Percentiles rank a stretch among this genome's conserved stretches.
Conservation (phyloP, 352 stramenopile species). For the Phytophthora tubulina region DNA sequence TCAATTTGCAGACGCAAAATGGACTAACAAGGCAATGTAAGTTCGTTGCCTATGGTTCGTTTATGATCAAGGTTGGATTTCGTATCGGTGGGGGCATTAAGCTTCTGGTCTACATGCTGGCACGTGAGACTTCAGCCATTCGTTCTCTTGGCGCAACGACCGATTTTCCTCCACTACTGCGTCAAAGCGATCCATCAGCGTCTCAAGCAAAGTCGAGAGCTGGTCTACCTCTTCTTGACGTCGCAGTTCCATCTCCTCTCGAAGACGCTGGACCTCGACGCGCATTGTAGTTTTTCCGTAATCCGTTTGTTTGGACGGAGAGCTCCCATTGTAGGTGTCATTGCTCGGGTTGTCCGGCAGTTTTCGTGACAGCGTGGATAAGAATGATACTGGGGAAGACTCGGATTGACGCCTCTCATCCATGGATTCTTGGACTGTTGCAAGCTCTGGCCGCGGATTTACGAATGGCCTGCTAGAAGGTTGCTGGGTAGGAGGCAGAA, state of each 20-base stretch:
- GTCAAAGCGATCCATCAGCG: constrained; percentile 50
- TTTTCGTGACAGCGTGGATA: constrained; percentile 24
- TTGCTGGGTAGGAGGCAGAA: constrained; percentile 12
- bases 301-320: constrained; percentile 13
- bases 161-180: constrained; percentile 51
- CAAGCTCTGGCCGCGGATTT: background rate
- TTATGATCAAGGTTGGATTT: constrained; percentile 19
- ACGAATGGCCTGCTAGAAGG: constrained; percentile 14
- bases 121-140: constrained; percentile 50
- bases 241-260: constrained; percentile 51
- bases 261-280: constrained; percentile 46
- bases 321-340: background rate
- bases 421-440: constrained; percentile 1
- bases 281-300: constrained; percentile 32
- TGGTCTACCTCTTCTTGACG: constrained; percentile 50
- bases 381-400: constrained; percentile 27
- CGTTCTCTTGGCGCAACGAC: constrained; percentile 49
- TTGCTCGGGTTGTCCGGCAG: constrained; percentile 4
- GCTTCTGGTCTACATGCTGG: constrained; percentile 25
- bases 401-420: constrained; percentile 17
- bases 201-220: constrained; percentile 46
- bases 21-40: constrained; percentile 17
- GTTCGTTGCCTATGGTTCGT: constrained; percentile 11
- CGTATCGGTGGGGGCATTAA: background rate
- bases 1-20: constrained; percentile 46